Conservation (phyloP, 495 filamentous ascomycete genomes). For the Aspergillus baeticus region DNA sequence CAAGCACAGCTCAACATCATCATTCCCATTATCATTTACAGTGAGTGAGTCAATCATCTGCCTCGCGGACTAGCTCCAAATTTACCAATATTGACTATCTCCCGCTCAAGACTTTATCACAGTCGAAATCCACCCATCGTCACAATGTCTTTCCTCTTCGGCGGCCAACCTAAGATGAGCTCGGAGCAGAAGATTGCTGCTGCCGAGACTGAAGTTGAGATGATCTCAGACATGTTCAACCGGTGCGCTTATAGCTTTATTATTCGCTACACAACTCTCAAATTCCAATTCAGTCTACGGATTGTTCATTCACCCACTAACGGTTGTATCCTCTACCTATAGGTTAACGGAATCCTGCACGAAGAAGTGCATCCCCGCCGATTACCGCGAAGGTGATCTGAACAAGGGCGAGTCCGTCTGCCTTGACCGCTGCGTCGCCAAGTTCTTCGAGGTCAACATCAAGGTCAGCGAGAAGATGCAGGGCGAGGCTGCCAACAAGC, state of each 20-base stretch:
- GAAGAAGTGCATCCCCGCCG: conserved; percentile 84
- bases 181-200: conserved; percentile 94
- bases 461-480: conserved; percentile 88
- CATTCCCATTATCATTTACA: neutral
- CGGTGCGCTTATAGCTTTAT: conserved; percentile 55
- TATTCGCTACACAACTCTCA: neutral
- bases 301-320: neutral
- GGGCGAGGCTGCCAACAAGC: conserved; percentile 54
- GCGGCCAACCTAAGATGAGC: conserved; percentile 77
- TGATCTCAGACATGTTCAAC: conserved; percentile 95
- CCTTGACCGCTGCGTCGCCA: conserved; percentile 91
- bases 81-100: neutral
- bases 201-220: conserved; percentile 88
- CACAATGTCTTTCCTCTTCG: conserved; percentile 95
- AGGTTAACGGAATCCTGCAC: conserved; percentile 87
- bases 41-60: conserved; percentile 3
- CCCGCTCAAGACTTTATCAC: neutral
- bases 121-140: conserved; percentile 2
- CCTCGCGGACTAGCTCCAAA: neutral
- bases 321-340: neutral
- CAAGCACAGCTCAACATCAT: neutral
- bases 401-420: conserved; percentile 99
- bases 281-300: neutral
- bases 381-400: conserved; percentile 92
- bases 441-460: conserved; percentile 98